Base-by-base conservation (phyloP, 2,329 filamentous ascomycete species). In the Didymella exigua region DNA sequence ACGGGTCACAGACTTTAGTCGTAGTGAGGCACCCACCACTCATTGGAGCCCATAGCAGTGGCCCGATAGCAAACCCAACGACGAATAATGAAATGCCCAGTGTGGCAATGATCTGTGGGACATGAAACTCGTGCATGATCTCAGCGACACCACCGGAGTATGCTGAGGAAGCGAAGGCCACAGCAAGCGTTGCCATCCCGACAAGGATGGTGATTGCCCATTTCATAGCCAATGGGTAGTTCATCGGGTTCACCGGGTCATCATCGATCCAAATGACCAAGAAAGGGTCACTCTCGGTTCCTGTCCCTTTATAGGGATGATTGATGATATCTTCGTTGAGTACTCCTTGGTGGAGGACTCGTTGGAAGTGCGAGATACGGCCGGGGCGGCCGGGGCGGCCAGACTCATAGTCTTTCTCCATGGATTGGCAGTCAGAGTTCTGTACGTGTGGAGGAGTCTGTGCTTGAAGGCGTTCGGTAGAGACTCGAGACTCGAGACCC, bases 91-190 rank as follows among this genome's bases (percentile, higher is more conserved):
- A 87, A 13, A 89, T 78, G 10, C 86, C 86, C 2, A 89, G 77
- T 21, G 84, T 86, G 33, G 80, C 82, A 7, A 87, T 73, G 61
- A 84, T 82, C 43, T 76, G 70, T 38, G 72, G 75, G 24, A 84
- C 78, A 11, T 75, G 52, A 59, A 90, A 89, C 29, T 85, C 77
- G 1, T 57, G 37, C 13, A 86, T 77, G 48, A 90, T 79, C 43
- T 84, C 76, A 8, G 61, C 52, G 13, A 86, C 70, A 41, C 84
- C 84, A 11, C 85, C 84, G 4, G 83, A 84, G 71, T 85, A 89
- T 27, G 88, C 88, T 1, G 86, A 88, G 16, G 86, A 89, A 49
- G 85, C 84, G 63, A 92, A 88, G 2, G 89, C 79, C 26, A 91
- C 87, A 24, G 77, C 87, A 37, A 92, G 79, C 1, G 87, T 89